Base-by-base conservation (phyloP, 192 early-diverging fungal genomes). In the Pecoramyces ruminantium region DNA sequence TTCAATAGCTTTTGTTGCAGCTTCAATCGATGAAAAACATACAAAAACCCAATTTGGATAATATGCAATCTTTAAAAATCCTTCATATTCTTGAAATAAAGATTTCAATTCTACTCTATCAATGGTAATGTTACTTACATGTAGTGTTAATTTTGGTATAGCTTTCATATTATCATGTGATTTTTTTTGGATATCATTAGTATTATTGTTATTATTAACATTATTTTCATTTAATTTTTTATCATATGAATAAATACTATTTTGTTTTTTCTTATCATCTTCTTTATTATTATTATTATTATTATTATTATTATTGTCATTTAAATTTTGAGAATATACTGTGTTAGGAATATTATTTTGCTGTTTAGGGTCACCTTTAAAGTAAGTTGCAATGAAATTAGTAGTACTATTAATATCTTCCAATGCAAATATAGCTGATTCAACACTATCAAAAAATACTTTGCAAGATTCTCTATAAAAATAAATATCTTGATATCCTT, bases 311-410 rank as follows among this genome's bases (percentile, higher is more conserved):
- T 25, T n/a, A 67, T 67, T 67, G 8, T 67, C 51, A 67, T 25
- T 51, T 4, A 21, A 3, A 51, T 67, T 67, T n/a, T 67, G 51
- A 4, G 42, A 17, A 51, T 14, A 51, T 21, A 13, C 8, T 15
- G 38, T 39, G 1, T 4, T 21, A 25, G 51, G n/a, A n/a, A 67
- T 67, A 67, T 67, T 67, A n/a, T 67, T 67, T 18, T 34, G 78
- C n/a, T 42, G 38, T 78, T 42, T 78, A 0, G 25, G 9, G 27
- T 81, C 81, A 77, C 25, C 79, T 25, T 81, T 81, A 79, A 81
- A 81, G 14, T 28, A 81, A 4, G 81, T 81, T n/a, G 81, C 81
- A 38, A 81, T n/a, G 79, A 81, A 79, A 39, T 81, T 81, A n/a
- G 81, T 81, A 17, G 38, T 38, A 21, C 13, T 30, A 38, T 81